phyloP scores from a whole-genome alignment of 202 grass and related monocot species.

The Zizania palustris region DNA sequence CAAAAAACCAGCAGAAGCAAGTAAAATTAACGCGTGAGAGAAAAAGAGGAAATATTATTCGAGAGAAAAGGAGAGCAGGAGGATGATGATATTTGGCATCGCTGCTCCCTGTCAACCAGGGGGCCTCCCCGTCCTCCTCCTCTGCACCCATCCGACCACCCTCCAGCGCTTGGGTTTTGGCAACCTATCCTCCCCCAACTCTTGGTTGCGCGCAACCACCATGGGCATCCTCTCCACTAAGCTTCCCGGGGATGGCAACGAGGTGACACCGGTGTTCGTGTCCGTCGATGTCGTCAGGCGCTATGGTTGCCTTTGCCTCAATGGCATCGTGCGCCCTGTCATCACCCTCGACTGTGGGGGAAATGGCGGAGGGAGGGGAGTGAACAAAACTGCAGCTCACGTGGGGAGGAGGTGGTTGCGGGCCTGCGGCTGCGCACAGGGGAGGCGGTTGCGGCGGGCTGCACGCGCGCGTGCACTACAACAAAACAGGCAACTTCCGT shows the following conservation, averaged over 20 bases:
- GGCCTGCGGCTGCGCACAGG: no score
- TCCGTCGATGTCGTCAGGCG: constrained; percentile 73
- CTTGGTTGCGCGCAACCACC: constrained; percentile 49
- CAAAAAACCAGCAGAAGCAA: no score
- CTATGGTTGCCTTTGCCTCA: constrained; percentile 64
- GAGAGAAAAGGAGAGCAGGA: no score
- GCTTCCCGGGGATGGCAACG: not conserved
- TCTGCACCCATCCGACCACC: constrained; percentile 34
- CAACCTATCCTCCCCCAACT: constrained; percentile 57
- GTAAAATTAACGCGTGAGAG: no score
- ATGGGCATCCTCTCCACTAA: constrained; percentile 54
- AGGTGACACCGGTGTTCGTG: constrained; percentile 58
- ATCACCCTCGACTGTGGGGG: constrained; percentile 80
- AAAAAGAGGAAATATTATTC: no score
- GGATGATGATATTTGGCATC: constrained; percentile 5
- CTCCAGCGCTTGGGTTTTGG: constrained; percentile 70
- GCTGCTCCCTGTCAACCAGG: not conserved
- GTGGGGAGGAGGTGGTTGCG: no score
- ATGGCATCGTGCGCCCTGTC: constrained; percentile 80
- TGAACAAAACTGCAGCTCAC: no score
- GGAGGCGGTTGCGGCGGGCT: no score
- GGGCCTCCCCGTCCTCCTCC: not conserved
- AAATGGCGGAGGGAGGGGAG: no score
- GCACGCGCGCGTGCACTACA: no score
- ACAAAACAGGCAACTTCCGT: no score